Percentiles rank a stretch among this genome's conserved stretches.
phyloP scores from a whole-genome alignment of 2,329 filamentous ascomycete species.

The Pseudophaeomoniella oleicola region DNA sequence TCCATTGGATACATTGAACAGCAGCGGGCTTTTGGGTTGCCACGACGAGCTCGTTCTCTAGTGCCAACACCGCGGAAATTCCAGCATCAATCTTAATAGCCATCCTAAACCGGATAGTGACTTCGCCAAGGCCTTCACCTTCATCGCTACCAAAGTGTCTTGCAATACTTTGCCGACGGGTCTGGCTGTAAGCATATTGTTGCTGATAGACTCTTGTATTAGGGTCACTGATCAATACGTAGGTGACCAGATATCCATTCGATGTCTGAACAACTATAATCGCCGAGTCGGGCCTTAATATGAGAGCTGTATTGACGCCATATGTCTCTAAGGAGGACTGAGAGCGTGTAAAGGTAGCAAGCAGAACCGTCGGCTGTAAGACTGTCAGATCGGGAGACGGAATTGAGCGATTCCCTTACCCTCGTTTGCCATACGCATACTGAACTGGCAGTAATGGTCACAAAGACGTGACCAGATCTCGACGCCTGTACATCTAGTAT shows the following conservation, averaged over 20 bases:
- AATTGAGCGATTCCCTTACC: constrained; percentile 34
- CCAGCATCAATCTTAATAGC: constrained; percentile 96
- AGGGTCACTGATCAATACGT: constrained; percentile 74
- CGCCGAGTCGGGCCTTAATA: constrained; percentile 79
- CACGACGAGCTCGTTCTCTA: constrained; percentile 86
- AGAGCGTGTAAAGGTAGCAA: constrained; percentile 75
- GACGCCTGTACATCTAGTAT: constrained; percentile 65
- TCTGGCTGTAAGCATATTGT: constrained; percentile 45
- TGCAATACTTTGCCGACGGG: constrained; percentile 28
- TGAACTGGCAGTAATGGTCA: constrained; percentile 69
- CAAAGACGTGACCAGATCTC: constrained; percentile 69
- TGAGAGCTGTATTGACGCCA: constrained; percentile 68
- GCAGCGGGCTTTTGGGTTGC: constrained; percentile 83
- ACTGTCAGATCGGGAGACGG: constrained; percentile 15
- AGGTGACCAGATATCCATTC: constrained; percentile 80
- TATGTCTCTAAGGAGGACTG: constrained; percentile 65
- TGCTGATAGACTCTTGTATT: constrained; percentile 74
- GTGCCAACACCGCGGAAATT: constrained; percentile 70
- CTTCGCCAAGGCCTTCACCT: constrained; percentile 65
- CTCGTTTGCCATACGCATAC: constrained; percentile 96
- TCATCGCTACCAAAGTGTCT: constrained; percentile 60
- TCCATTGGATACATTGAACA: constrained; percentile 95
- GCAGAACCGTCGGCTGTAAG: constrained; percentile 66
- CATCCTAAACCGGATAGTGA: constrained; percentile 87
- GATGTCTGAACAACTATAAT: constrained; percentile 84